Percentiles rank a stretch among this genome's conserved stretches.
These are phyloP conservation scores for Bipolaris sorokiniana DNA, from an alignment of 2,329 filamentous ascomycete species.

Conservation along the genomic window DNA sequence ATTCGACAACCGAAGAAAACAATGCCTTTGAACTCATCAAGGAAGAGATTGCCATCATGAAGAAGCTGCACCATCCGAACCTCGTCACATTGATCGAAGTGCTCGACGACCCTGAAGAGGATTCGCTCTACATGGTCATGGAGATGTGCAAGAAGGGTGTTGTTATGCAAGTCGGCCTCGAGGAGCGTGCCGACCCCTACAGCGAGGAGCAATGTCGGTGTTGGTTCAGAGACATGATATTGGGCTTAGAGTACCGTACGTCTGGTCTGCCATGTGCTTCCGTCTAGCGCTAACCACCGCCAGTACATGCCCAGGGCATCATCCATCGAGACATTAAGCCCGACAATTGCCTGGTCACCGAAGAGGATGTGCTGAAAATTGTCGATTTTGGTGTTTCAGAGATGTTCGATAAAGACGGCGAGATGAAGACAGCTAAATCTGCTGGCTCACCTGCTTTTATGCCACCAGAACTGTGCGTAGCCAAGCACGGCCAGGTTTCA, in stretches of 20 bases:
- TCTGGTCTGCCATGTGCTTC: slow-evolving; percentile 27
- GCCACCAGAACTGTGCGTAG: slow-evolving; percentile 87
- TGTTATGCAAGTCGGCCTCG: slow-evolving; percentile 93
- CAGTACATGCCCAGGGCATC: slow-evolving; percentile 91
- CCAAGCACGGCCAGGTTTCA: slow-evolving; percentile 83
- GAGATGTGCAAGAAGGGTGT: slow-evolving; percentile 99
- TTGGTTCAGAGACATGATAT: slow-evolving; percentile 93
- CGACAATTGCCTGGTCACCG: slow-evolving; percentile 89
- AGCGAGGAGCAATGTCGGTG: slow-evolving; percentile 79
- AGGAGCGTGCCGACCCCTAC: slow-evolving; percentile 82
- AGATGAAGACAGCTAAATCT: slow-evolving; percentile 92
- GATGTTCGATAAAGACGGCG: slow-evolving; percentile 88
- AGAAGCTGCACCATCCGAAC: slow-evolving; percentile 94
- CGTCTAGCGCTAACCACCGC: slow-evolving; percentile 24
- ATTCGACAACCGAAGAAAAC: slow-evolving; percentile 64
- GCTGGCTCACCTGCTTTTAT: slow-evolving; percentile 95
- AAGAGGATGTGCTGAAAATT: slow-evolving; percentile 93
- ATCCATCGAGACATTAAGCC: slow-evolving; percentile 98
- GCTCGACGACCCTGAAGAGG: slow-evolving; percentile 91
- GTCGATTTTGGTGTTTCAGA: slow-evolving; percentile 99
- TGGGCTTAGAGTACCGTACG: slow-evolving; percentile 91
- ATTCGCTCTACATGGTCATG: slow-evolving; percentile 97
- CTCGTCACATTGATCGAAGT: slow-evolving; percentile 94
- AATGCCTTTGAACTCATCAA: slow-evolving; percentile 85
- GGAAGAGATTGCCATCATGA: slow-evolving; percentile 98